These are phyloP conservation scores for Ophiostoma sp. DNA, from an alignment of 2,329 filamentous ascomycete genomes.

Conservation along the genomic window DNA sequence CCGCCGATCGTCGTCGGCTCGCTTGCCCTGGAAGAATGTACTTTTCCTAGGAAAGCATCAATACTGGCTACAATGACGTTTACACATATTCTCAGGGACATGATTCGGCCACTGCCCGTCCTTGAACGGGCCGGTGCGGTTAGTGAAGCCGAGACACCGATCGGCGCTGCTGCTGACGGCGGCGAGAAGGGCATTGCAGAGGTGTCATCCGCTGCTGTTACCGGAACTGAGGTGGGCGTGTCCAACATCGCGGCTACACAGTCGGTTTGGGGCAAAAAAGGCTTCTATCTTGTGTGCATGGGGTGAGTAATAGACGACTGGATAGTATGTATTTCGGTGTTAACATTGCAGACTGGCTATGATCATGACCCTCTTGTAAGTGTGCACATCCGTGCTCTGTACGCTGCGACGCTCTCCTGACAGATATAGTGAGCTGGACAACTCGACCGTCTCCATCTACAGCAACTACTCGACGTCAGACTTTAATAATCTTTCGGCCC, in stretches of 20 bases:
- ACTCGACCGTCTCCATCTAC: slow-evolving; percentile 32
- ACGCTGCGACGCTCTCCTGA: neutral
- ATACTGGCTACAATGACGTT: no score
- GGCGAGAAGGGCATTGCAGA: neutral
- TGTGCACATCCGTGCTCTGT: no score
- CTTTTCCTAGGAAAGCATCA: no score
- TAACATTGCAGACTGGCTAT: neutral
- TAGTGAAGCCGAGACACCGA: neutral
- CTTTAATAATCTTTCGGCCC: slow-evolving; percentile 32
- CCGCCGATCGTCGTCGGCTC: no score
- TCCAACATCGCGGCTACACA: neutral
- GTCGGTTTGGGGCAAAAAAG: slow-evolving; percentile 3
- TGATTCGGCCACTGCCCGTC: neutral
- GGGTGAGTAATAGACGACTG: neutral
- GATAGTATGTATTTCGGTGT: no score
- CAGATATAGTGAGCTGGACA: slow-evolving; percentile 30
- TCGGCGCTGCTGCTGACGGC: neutral
- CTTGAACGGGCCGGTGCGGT: neutral
- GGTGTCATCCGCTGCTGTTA: neutral
- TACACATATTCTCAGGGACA: no score
- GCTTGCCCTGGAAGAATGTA: no score
- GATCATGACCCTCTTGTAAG: slow-evolving; percentile 7
- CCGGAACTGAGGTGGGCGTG: neutral
- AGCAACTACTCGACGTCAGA: slow-evolving; percentile 34
- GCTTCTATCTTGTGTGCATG: neutral